Percentiles rank a stretch among this genome's conserved stretches.
Conservation (phyloP, 345 rosid genomes). For the Syzygium grande region DNA sequence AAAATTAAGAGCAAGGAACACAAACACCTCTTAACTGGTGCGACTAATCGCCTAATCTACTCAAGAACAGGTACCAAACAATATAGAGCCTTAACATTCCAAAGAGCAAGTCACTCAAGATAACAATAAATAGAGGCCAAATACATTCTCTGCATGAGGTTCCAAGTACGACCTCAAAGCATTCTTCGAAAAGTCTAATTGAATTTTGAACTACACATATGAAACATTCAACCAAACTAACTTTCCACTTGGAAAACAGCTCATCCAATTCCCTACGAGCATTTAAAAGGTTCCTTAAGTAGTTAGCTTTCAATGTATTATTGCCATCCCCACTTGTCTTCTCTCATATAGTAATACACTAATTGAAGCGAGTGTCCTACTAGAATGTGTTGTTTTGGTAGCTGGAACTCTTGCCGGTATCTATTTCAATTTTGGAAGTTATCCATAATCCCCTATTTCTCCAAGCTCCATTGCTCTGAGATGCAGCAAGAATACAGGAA, state of each 20-base stretch:
- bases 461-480: background rate
- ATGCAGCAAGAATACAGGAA: background rate
- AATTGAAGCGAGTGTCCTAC: background rate
- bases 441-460: background rate
- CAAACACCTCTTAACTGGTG: background rate
- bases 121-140: background rate
- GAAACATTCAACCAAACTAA: background rate
- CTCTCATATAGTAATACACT: background rate
- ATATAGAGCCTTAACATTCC: background rate
- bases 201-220: background rate
- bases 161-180: background rate
- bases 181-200: background rate
- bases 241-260: background rate
- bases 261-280: background rate
- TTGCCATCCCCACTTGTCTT: background rate
- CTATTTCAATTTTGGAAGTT: background rate
- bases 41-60: background rate
- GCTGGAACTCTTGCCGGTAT: background rate
- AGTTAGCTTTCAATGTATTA: background rate
- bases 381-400: background rate
- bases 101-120: background rate
- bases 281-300: background rate
- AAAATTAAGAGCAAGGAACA: background rate
- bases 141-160: background rate
- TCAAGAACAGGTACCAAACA: background rate